Evolutionary conservation across 2,329 filamentous ascomycete species (phyloP).

Genomic region (Didymella glomerata): DNA sequence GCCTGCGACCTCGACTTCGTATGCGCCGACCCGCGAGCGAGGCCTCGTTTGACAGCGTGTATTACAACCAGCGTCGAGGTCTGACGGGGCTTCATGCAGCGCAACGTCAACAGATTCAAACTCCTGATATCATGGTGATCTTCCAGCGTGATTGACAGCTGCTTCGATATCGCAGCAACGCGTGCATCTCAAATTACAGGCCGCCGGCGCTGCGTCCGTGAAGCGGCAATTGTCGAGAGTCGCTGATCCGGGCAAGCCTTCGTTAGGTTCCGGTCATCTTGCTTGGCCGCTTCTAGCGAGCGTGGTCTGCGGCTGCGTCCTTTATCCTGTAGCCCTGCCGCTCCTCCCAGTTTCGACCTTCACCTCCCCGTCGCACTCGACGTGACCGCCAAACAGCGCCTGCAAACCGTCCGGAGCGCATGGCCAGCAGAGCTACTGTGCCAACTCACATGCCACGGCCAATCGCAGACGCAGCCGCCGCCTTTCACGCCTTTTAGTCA

Average conservation of each 20-base stretch:
- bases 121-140: slow-evolving; percentile 4
- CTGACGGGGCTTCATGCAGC: slow-evolving; percentile 11
- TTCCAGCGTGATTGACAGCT: slow-evolving; percentile 1
- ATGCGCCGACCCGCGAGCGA: slow-evolving; percentile 5
- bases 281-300: slow-evolving; percentile 20
- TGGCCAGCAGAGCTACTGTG: slow-evolving; percentile 31
- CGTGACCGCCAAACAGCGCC: slow-evolving; percentile 23
- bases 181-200: slow-evolving; percentile 5
- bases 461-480: slow-evolving; percentile 23
- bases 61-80: slow-evolving; percentile 5
- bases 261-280: slow-evolving; percentile 14
- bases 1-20: not conserved
- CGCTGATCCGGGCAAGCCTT: slow-evolving; percentile 22
- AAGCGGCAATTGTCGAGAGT: slow-evolving; percentile 18
- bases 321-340: slow-evolving; percentile 19
- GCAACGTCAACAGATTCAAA: slow-evolving; percentile 15
- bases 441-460: slow-evolving; percentile 26
- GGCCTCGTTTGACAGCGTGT: slow-evolving; percentile 10
- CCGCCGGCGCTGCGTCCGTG: slow-evolving; percentile 14
- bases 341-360: slow-evolving; percentile 18
- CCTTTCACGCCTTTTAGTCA: slow-evolving; percentile 21
- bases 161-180: not conserved
- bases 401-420: slow-evolving; percentile 30
- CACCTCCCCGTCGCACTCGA: slow-evolving; percentile 18
- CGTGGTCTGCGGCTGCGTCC: slow-evolving; percentile 17